A percentile compares a stretch with the other conserved stretches of the same genome.
phyloP scores from a whole-genome alignment of 768 basidiomycete species.

The Trametes elegans region DNA sequence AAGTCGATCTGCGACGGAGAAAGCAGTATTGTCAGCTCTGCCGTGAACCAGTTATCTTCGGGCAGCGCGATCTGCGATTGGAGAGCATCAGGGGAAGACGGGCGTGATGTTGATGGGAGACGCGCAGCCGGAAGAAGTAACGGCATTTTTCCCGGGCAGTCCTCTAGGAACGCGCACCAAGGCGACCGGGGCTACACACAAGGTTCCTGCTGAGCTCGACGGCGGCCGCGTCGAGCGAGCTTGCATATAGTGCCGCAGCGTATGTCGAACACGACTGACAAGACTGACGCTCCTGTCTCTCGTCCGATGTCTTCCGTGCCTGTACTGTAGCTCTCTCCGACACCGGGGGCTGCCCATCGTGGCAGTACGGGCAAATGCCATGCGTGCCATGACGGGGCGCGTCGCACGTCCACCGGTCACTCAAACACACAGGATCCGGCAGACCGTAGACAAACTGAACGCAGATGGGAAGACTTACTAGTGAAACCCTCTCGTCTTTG shows the following conservation, averaged over 20 bases:
- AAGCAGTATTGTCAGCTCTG: background rate
- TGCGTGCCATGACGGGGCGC: background rate
- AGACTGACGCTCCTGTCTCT: background rate
- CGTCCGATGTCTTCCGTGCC: too few species aligned
- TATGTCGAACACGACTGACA: too few species aligned
- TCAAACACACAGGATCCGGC: background rate
- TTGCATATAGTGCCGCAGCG: background rate
- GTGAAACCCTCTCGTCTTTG: conserved; percentile 20
- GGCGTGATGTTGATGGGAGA: background rate
- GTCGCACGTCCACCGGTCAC: conserved; percentile 3
- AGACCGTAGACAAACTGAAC: background rate
- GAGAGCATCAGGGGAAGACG: background rate
- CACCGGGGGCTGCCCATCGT: too few species aligned
- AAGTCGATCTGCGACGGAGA: conserved; percentile 64
- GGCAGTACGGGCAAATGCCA: too few species aligned
- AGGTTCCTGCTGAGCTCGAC: background rate
- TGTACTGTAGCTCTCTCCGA: too few species aligned
- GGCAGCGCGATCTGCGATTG: background rate
- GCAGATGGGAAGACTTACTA: conserved; percentile 22
- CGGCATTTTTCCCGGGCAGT: background rate
- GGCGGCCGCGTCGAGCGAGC: background rate
- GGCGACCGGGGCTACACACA: conserved; percentile 7
- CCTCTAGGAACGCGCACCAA: conserved; percentile 5
- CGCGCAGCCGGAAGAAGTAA: background rate
- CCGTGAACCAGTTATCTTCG: background rate